Conservation (phyloP, 768 basidiomycete species). For the Tricholoma terreum region DNA sequence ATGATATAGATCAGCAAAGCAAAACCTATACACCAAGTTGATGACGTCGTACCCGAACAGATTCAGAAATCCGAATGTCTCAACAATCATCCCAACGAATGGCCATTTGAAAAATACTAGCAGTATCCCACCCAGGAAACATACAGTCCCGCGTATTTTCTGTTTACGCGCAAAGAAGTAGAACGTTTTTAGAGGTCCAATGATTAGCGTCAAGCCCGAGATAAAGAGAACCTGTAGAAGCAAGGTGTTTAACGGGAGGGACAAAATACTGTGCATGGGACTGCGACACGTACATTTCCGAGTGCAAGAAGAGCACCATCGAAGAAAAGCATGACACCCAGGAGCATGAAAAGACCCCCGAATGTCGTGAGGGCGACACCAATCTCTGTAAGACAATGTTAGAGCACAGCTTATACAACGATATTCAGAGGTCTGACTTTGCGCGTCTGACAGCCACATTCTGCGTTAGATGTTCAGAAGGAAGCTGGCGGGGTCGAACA, state of each 20-base stretch:
- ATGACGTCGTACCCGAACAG: slow-evolving; percentile 76
- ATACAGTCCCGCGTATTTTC: slow-evolving; percentile 86
- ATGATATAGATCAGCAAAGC: neutral
- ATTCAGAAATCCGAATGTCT: slow-evolving; percentile 96
- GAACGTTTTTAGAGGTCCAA: slow-evolving; percentile 95
- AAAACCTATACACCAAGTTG: neutral
- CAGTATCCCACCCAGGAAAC: slow-evolving; percentile 86
- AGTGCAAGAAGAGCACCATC: slow-evolving; percentile 93
- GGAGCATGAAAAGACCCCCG: slow-evolving; percentile 92
- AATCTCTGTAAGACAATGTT: slow-evolving; percentile 59
- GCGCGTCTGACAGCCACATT: slow-evolving; percentile 69
- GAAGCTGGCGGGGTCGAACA: slow-evolving; percentile 1
- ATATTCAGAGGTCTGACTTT: slow-evolving; percentile 41
- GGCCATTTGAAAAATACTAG: slow-evolving; percentile 97
- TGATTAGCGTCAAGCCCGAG: slow-evolving; percentile 92
- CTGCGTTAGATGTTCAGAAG: slow-evolving; percentile 10
- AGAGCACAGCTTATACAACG: neutral
- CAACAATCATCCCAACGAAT: slow-evolving; percentile 88
- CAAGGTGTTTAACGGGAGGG: slow-evolving; percentile 5
- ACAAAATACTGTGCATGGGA: neutral
- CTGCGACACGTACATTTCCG: slow-evolving; percentile 69
- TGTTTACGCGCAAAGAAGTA: slow-evolving; percentile 96
- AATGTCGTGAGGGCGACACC: slow-evolving; percentile 96
- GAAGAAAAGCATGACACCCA: slow-evolving; percentile 95
- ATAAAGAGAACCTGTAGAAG: slow-evolving; percentile 86